Conservation (phyloP, 257 asterid genomes). For the Rehmannia glutinosa region DNA sequence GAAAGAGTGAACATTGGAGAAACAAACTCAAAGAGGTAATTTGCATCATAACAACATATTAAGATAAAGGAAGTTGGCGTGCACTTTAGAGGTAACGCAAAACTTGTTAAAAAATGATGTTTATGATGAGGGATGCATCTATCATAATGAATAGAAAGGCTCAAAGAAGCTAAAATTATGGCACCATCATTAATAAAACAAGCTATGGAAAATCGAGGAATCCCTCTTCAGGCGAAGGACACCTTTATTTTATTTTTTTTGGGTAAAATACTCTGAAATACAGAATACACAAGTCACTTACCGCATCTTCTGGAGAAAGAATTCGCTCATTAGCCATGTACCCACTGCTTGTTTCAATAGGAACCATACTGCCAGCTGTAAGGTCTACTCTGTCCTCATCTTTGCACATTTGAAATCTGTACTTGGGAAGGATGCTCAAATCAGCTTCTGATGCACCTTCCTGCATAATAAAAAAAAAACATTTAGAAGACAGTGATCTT, state of each 20-base stretch:
- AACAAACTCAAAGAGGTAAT: background rate
- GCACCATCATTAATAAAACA: background rate
- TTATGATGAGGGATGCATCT: background rate
- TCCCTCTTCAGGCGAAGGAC: background rate
- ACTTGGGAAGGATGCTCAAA: constrained; percentile 77
- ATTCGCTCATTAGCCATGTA: constrained; percentile 55
- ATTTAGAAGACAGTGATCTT: background rate
- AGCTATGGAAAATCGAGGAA: background rate
- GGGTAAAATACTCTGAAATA: background rate
- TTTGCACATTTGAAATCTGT: constrained; percentile 55
- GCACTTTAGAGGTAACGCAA: background rate
- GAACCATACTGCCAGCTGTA: constrained; percentile 80
- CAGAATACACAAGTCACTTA: constrained; percentile 37
- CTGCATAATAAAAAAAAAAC: constrained; percentile 32
- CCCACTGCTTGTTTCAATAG: constrained; percentile 64
- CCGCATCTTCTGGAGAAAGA: constrained; percentile 90
- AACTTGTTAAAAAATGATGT: background rate
- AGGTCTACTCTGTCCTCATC: constrained; percentile 49
- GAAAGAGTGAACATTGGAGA: background rate
- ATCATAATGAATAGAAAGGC: background rate
- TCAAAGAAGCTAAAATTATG: background rate
- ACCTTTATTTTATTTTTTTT: too few relatives aligned
- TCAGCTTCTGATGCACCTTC: constrained; percentile 99
- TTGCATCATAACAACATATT: background rate
- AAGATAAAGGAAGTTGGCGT: background rate